Percentiles rank a stretch among this genome's conserved stretches.
Evolutionary conservation across 2,329 filamentous ascomycete genomes (phyloP).

Genomic region (Arthrinium puccinioides): DNA sequence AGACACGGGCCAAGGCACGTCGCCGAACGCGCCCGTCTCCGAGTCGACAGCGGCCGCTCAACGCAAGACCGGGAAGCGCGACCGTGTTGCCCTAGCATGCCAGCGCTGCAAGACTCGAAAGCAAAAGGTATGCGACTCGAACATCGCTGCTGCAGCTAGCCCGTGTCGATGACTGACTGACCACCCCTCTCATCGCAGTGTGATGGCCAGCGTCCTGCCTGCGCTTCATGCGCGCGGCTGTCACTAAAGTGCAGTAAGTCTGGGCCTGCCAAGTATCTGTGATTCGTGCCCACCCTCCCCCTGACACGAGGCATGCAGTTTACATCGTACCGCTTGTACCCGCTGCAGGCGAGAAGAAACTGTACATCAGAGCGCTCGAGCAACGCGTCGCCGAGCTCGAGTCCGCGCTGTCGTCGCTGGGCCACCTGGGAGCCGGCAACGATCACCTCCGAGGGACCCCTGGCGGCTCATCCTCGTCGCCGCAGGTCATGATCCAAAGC

Average conservation of each 20-base stretch:
- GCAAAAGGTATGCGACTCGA: conserved; percentile 15
- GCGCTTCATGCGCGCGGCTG: conserved; percentile 19
- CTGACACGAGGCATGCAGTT: conserved; percentile 8
- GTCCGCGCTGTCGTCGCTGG: conserved; percentile 15
- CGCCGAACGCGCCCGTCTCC: conserved; percentile 8
- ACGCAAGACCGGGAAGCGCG: conserved; percentile 18
- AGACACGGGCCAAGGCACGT: conserved; percentile 10
- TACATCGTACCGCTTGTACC: conserved; percentile 23
- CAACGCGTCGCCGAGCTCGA: conserved; percentile 20
- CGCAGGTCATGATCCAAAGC: conserved; percentile 6
- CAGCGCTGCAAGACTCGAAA: conserved; percentile 21
- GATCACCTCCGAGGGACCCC: conserved; percentile 15
- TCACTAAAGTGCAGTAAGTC: conserved; percentile 20
- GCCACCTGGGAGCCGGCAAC: conserved; percentile 12
- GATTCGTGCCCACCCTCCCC: not conserved
- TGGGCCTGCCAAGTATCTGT: not conserved
- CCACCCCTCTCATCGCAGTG: conserved; percentile 10
- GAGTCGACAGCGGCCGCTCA: conserved; percentile 11
- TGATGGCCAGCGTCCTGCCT: conserved; percentile 20
- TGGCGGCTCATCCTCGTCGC: conserved; percentile 7
- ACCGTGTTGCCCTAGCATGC: conserved; percentile 20
- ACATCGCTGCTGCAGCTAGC: too few relatives aligned
- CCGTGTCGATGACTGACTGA: too few relatives aligned
- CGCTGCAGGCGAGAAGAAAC: conserved; percentile 21
- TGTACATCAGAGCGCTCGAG: conserved; percentile 21